These are phyloP conservation scores for Candida pini DNA, from an alignment of 805 yeast genomes.

Conservation along the genomic window DNA sequence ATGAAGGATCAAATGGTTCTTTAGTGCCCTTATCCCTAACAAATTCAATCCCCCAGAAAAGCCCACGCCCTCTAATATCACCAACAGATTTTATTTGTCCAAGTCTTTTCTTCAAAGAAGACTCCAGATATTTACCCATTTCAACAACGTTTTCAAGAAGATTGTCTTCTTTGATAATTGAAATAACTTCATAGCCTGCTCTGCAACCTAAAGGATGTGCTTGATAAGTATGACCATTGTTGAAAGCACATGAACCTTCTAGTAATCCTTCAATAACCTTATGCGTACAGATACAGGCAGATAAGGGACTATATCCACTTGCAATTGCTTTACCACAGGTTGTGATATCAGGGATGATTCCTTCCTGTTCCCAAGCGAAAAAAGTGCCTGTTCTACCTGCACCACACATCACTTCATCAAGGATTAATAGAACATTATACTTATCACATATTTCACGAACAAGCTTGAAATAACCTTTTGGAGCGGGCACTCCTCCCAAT, in stretches of 20 bases:
- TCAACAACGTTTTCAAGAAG: conserved; percentile 20
- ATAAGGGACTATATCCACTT: conserved; percentile 29
- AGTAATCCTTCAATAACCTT: conserved; percentile 19
- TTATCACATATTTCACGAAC: conserved; percentile 27
- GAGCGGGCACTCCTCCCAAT: conserved; percentile 48
- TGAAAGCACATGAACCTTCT: conserved; percentile 19
- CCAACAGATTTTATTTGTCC: conserved; percentile 31
- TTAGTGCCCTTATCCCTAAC: conserved; percentile 39
- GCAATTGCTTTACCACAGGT: conserved; percentile 29
- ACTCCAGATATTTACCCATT: conserved; percentile 24
- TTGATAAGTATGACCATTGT: conserved; percentile 27
- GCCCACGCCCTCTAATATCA: conserved; percentile 46
- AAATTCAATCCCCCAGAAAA: conserved; percentile 47
- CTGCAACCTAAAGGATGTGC: conserved; percentile 27
- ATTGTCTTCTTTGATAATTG: conserved; percentile 24
- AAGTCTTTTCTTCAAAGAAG: conserved; percentile 17
- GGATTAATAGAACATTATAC: conserved; percentile 42
- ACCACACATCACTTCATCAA: conserved; percentile 53
- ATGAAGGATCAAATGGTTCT: too few relatives aligned
- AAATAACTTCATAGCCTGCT: conserved; percentile 27
- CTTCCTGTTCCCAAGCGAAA: conserved; percentile 30
- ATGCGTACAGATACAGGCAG: conserved; percentile 25
- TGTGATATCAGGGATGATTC: conserved; percentile 29
- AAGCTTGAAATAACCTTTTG: conserved; percentile 25
- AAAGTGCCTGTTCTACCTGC: conserved; percentile 49